Base-by-base conservation (phyloP, 352 stramenopile species). In the Pythium volutum region DNA sequence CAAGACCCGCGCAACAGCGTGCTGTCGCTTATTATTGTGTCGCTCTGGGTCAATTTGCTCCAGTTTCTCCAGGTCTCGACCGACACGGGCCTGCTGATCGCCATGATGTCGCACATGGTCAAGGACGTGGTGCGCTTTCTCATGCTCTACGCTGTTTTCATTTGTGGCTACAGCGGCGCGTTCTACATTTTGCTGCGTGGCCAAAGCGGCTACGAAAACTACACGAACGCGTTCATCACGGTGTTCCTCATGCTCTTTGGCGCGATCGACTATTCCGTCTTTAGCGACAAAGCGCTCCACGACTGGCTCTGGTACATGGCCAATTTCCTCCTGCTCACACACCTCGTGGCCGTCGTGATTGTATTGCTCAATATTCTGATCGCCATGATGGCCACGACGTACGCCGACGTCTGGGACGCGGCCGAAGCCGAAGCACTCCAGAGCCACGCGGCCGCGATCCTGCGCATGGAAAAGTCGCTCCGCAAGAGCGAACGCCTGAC, bases 181-280 rank as follows among this genome's bases (percentile, higher is more conserved):
- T 91, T 89, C 42, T 91, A 87, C 59, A 70, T 88, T 23, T 49
- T 91, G n/a, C 49, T 91, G 22, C 76, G 81, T 5, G 78, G 75
- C 29, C 76, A 69, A 15, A 60, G 46, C 14, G 79, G 79, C 25
- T 87, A 81, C 45, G 78, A 89, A 52, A 86, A 56, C 53, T 84
- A 86, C 36, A 76, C 72, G 5, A 80, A 74, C 48, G 51, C 79
- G 7, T 89, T 91, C 53, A 81, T 89, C 62, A 85, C 79, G 0
- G 79, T 89, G 14, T 88, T 87, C 49, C 71, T 88, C 52, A 84
- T 91, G 77, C 73, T 91, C 29, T 89, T 85, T 48, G 79, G 82
- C 1, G 69, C 87, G 46, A 70, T 91, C 60, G 77, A 79, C 12
- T 87, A 84, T 61, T 54, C 59, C 9, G 59, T 73, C 18, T 68